Base-by-base conservation (phyloP, 306 rosid genomes). In the Vigna nakashimae region DNA sequence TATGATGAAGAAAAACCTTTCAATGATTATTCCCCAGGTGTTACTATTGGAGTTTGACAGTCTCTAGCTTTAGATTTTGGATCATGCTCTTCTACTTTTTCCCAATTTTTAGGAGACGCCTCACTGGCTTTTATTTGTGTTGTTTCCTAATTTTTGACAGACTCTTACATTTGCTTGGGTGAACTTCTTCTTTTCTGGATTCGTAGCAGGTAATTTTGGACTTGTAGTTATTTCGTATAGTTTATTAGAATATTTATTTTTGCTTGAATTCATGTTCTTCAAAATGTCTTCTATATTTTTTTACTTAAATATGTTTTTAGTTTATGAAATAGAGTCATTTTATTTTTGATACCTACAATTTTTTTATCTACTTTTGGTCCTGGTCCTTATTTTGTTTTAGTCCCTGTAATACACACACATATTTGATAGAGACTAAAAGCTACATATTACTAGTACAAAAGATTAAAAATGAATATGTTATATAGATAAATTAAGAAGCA, bases 101-200 rank as follows among this genome's bases (percentile, higher is more conserved):
- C 45, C 58, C 50, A 16, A 64, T 71, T 45, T 50, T 86, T 65
- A 20, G 15, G 32, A 42, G 56, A 50, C 71, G 52, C 5, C 15
- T 12, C 34, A 46, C 72, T 75, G n/a, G 73, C 64, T 58, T 82
- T 40, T 65, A 26, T 43, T 65, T 42, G 57, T 65, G 50, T 68
- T 69, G 51, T 73, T 77, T 73, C 18, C 68, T 63, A 81, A 72
- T 85, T 81, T 83, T 85, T 62, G 26, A 71, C 92, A 95, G 99
- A 92, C 99, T 84, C 98, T 95, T 82, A 95, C 99, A 50, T 95
- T 95, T 71, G 99, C 99, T 17, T 95, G 98, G 98, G 99, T 95
- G 85, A 95, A 95, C 90, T 95, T 95, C 67, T 95, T 95, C 98
- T 95, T 95, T 86, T 95, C 98, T 40, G 98, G 99, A 80, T 95